Evolutionary conservation across 139 green algal species (phyloP).

Genomic region (Micromonas commoda): DNA sequence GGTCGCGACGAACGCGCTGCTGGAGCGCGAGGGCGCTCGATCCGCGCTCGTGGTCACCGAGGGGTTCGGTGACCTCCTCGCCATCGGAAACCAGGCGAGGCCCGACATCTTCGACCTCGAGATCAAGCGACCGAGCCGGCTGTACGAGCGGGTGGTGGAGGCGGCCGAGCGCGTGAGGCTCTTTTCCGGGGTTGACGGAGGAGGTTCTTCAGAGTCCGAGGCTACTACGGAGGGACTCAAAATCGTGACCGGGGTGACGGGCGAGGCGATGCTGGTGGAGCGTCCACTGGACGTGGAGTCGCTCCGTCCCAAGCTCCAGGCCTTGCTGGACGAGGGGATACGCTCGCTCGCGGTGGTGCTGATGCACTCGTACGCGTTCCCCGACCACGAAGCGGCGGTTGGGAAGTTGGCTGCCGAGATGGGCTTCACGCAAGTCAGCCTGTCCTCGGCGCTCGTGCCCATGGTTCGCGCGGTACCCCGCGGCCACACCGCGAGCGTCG

Average conservation of each 20-base stretch:
- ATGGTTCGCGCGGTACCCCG: constrained; percentile 97
- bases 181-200: no score
- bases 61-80: constrained; percentile 86
- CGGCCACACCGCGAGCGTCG: constrained; percentile 87
- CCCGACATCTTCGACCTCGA: constrained; percentile 88
- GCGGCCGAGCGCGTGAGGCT: constrained; percentile 66
- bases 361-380: constrained; percentile 87
- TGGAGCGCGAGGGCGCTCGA: constrained; percentile 42
- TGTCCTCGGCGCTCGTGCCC: constrained; percentile 76
- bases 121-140: constrained; percentile 36
- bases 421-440: constrained; percentile 62
- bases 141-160: constrained; percentile 54
- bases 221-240: not conserved
- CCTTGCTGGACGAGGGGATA: constrained; percentile 57
- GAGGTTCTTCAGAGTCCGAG: no score
- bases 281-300: constrained; percentile 49
- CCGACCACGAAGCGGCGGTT: constrained; percentile 64
- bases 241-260: constrained; percentile 51
- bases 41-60: constrained; percentile 55
- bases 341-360: constrained; percentile 78
- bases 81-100: constrained; percentile 87
- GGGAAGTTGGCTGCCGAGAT: constrained; percentile 24
- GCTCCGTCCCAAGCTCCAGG: constrained; percentile 48
- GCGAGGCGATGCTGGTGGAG: constrained; percentile 68
- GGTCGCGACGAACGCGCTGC: constrained; percentile 47